Percentiles rank a stretch among this genome's conserved stretches.
Evolutionary conservation across 2,329 filamentous ascomycete genomes (phyloP).

Genomic region (Arachnomyces sp.): DNA sequence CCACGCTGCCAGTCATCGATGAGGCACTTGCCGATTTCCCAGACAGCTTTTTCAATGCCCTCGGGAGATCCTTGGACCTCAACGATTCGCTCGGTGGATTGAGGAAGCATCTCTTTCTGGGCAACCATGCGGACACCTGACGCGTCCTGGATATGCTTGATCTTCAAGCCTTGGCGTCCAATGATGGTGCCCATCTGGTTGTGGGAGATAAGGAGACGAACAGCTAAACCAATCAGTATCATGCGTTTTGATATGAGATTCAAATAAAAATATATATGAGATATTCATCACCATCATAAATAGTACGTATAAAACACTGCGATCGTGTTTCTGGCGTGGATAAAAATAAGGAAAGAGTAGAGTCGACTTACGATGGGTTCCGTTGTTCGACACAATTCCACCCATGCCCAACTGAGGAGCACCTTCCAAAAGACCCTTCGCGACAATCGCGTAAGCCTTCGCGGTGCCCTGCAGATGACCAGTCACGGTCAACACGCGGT

Average conservation of each 20-base stretch:
- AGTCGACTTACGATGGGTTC: slow-evolving; percentile 76
- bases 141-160: slow-evolving; percentile 97
- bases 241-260: not conserved
- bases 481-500: slow-evolving; percentile 92
- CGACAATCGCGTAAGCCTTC: slow-evolving; percentile 87
- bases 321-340: too few species aligned
- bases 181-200: slow-evolving; percentile 99
- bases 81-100: slow-evolving; percentile 96
- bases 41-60: slow-evolving; percentile 89
- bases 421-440: slow-evolving; percentile 82
- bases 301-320: too few species aligned
- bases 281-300: too few species aligned
- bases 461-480: slow-evolving; percentile 81
- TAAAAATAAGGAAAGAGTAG: slow-evolving; percentile 1
- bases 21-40: slow-evolving; percentile 98
- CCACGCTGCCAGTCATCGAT: slow-evolving; percentile 97
- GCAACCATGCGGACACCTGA: slow-evolving; percentile 98
- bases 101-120: slow-evolving; percentile 98
- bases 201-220: slow-evolving; percentile 96
- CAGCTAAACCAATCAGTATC: slow-evolving; percentile 50
- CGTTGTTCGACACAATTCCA: slow-evolving; percentile 74
- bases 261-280: slow-evolving; percentile 5
- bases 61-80: slow-evolving; percentile 93
- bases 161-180: slow-evolving; percentile 90
- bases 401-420: slow-evolving; percentile 95